phyloP scores from a whole-genome alignment of 2,329 filamentous ascomycete species.

The Penicillium rolfsii region DNA sequence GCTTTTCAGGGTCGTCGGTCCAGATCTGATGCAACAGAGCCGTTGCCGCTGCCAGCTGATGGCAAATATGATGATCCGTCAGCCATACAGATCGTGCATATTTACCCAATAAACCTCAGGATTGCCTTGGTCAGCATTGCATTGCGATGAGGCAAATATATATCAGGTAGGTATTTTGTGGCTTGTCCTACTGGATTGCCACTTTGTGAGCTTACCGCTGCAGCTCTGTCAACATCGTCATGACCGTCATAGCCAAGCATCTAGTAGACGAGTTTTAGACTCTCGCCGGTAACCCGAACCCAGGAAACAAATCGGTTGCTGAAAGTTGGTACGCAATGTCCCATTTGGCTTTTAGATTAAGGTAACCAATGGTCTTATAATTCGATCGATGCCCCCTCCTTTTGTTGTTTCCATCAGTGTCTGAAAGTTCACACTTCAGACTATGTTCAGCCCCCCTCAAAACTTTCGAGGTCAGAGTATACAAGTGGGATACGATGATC shows the following conservation, averaged over 20 bases:
- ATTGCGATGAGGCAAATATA: slow-evolving; percentile 17
- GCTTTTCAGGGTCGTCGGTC: slow-evolving; percentile 12
- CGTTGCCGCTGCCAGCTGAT: slow-evolving; percentile 15
- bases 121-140: slow-evolving; percentile 17
- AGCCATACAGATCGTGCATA: slow-evolving; percentile 11
- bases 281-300: slow-evolving; percentile 14
- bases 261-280: slow-evolving; percentile 13
- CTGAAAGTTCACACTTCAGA: slow-evolving; percentile 2
- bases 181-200: slow-evolving; percentile 19
- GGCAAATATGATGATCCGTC: slow-evolving; percentile 23
- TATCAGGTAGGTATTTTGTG: background rate
- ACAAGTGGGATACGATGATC: background rate
- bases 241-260: slow-evolving; percentile 14
- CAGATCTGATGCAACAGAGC: slow-evolving; percentile 18
- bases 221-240: slow-evolving; percentile 19
- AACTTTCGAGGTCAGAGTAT: background rate
- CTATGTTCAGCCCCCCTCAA: background rate
- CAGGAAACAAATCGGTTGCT: slow-evolving; percentile 9
- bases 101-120: slow-evolving; percentile 20
- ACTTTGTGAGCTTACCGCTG: slow-evolving; percentile 14
- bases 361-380: slow-evolving; percentile 19
- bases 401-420: slow-evolving; percentile 25
- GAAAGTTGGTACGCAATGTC: slow-evolving; percentile 12
- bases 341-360: slow-evolving; percentile 13
- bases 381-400: slow-evolving; percentile 10